phyloP scores from a whole-genome alignment of 768 basidiomycete species.

The Phaeotremella fagi region DNA sequence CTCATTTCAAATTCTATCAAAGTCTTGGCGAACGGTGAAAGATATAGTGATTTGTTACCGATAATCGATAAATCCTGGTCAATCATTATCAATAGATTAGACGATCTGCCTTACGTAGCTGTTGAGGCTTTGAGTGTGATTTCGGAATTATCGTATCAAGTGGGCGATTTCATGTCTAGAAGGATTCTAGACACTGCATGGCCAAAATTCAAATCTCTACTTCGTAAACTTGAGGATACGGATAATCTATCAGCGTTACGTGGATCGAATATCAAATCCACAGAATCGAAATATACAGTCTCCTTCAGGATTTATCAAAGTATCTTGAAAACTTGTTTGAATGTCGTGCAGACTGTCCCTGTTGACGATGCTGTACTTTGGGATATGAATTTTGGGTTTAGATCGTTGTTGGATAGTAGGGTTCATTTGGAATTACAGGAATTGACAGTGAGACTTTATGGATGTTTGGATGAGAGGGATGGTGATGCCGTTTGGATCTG shows the following conservation, averaged over 20 bases:
- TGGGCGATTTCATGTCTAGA: slow-evolving; percentile 78
- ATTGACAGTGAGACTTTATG: slow-evolving; percentile 63
- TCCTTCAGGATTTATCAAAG: slow-evolving; percentile 77
- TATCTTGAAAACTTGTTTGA: slow-evolving; percentile 67
- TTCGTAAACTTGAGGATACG: slow-evolving; percentile 59
- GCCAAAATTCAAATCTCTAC: slow-evolving; percentile 68
- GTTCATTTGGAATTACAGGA: slow-evolving; percentile 71
- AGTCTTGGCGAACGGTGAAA: slow-evolving; percentile 52
- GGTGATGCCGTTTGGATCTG: slow-evolving; percentile 81
- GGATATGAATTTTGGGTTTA: slow-evolving; percentile 71
- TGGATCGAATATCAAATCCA: slow-evolving; percentile 54
- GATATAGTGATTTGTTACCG: slow-evolving; percentile 70
- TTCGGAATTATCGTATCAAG: slow-evolving; percentile 63
- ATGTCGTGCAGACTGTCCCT: slow-evolving; percentile 61
- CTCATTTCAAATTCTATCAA: slow-evolving; percentile 70
- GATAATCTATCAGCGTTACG: slow-evolving; percentile 67
- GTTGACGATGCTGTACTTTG: slow-evolving; percentile 68
- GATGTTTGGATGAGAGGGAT: slow-evolving; percentile 59
- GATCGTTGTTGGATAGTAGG: slow-evolving; percentile 66
- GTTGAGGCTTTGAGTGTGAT: slow-evolving; percentile 68
- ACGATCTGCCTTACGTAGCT: slow-evolving; percentile 68
- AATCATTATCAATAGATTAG: slow-evolving; percentile 78
- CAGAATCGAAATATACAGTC: slow-evolving; percentile 69
- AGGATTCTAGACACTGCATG: slow-evolving; percentile 89
- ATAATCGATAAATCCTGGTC: slow-evolving; percentile 88